Evolutionary conservation across 768 basidiomycete species (phyloP).

Genomic region (Symmetrospora coprosmae): DNA sequence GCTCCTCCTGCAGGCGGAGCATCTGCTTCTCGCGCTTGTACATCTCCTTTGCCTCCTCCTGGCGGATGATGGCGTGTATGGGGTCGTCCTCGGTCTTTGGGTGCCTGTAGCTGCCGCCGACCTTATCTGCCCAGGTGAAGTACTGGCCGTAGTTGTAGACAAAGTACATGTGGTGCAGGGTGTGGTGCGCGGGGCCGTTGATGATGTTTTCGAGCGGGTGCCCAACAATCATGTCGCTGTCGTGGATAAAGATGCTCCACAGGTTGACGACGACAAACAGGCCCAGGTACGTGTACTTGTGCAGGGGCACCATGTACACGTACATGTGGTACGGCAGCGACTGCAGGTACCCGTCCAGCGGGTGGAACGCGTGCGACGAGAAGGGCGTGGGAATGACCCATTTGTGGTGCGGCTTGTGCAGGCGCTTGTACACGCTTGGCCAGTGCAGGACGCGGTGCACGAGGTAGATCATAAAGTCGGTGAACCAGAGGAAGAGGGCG

Average conservation of each 20-base stretch:
- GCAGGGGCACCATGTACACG: constrained; percentile 75
- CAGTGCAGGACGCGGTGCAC: constrained; percentile 80
- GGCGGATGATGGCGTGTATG: constrained; percentile 40
- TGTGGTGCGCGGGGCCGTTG: constrained; percentile 94
- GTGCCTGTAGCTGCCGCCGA: constrained; percentile 72
- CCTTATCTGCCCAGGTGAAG: constrained; percentile 86
- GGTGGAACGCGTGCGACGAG: constrained; percentile 95
- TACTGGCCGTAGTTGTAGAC: constrained; percentile 77
- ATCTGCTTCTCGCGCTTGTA: constrained; percentile 2
- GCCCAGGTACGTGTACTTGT: constrained; percentile 64
- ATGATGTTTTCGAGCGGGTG: constrained; percentile 74
- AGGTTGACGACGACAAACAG: constrained; percentile 85
- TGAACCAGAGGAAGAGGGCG: constrained; percentile 56
- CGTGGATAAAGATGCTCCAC: constrained; percentile 93
- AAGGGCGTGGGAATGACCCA: constrained; percentile 98
- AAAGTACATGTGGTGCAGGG: constrained; percentile 64
- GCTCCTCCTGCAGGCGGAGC: too few relatives aligned
- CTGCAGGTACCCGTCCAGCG: constrained; percentile 83
- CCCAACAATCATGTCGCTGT: constrained; percentile 95
- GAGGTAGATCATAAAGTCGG: constrained; percentile 92
- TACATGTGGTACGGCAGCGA: constrained; percentile 90
- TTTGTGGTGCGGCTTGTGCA: constrained; percentile 98
- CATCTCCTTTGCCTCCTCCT: constrained; percentile 33
- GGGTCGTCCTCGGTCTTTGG: constrained; percentile 75
- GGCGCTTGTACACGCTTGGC: constrained; percentile 67